These are phyloP conservation scores for Kalmusia sp. DNA, from an alignment of 2,329 filamentous ascomycete genomes.

Conservation along the genomic window DNA sequence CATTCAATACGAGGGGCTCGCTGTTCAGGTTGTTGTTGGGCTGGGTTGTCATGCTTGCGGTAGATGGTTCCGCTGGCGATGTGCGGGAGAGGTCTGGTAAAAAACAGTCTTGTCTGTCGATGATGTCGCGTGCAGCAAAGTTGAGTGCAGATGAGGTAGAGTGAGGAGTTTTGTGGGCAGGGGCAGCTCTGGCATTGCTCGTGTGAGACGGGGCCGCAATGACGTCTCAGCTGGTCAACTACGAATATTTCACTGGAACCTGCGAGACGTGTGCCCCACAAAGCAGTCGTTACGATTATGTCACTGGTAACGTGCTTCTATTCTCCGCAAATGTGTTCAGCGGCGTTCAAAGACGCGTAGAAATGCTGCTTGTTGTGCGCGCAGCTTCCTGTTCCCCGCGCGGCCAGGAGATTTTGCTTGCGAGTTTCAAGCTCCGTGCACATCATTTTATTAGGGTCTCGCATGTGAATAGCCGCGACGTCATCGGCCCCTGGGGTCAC, in stretches of 20 bases:
- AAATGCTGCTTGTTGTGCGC: background rate
- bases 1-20: constrained; percentile 6
- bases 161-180: constrained; percentile 11
- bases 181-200: constrained; percentile 17
- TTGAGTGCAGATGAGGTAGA: background rate
- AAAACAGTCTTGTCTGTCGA: no score
- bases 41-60: background rate
- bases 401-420: background rate
- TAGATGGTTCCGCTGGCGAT: background rate
- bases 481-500: constrained; percentile 1
- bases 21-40: constrained; percentile 8
- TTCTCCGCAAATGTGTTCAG: background rate
- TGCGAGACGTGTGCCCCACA: constrained; percentile 11
- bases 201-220: constrained; percentile 16
- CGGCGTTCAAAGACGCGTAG: background rate
- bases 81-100: background rate
- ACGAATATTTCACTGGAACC: constrained; percentile 15
- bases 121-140: no score
- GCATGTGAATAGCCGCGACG: constrained; percentile 3
- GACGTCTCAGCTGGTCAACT: constrained; percentile 18
- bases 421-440: constrained; percentile 2
- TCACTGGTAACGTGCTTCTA: background rate
- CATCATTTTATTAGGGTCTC: background rate
- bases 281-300: constrained; percentile 8
- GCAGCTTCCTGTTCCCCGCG: background rate